A percentile compares a stretch with the other conserved stretches of the same genome.
Conservation (phyloP, 1,139 yeast species). For the Protomyces arabidopsidicola region DNA sequence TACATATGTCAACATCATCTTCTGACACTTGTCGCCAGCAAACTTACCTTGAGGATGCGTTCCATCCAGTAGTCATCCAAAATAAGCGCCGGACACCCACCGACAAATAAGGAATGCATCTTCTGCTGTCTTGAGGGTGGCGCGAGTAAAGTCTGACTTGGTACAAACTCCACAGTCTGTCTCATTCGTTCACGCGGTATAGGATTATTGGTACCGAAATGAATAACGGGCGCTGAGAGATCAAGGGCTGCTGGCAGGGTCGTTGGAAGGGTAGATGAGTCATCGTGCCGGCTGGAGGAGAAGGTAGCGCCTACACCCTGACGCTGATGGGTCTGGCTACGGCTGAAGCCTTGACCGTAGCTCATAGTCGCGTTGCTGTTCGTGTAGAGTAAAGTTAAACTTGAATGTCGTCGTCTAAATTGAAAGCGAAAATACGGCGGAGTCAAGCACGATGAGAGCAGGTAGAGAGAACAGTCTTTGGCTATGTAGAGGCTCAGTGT, state of each 20-base stretch:
- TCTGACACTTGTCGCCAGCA: constrained; percentile 32
- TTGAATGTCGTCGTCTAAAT: too few relatives aligned
- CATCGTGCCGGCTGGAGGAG: background rate
- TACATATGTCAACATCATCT: constrained; percentile 9
- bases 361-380: background rate
- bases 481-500: background rate
- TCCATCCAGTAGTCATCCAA: constrained; percentile 37
- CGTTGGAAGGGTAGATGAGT: background rate
- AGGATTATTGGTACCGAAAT: constrained; percentile 26
- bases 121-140: constrained; percentile 37
- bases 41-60: constrained; percentile 32
- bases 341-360: background rate
- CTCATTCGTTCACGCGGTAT: constrained; percentile 8
- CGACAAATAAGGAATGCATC: constrained; percentile 38
- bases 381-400: too few relatives aligned
- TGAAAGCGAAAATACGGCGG: too few relatives aligned
- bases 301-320: background rate
- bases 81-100: constrained; percentile 36
- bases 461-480: background rate
- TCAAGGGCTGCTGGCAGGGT: constrained; percentile 4
- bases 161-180: constrained; percentile 7
- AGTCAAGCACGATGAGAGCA: too few relatives aligned
- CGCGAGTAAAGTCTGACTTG: constrained; percentile 12
- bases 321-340: background rate
- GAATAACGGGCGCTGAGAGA: constrained; percentile 28